Evolutionary conservation across 441 rosid species (phyloP).

Genomic region (Croton laevigatus): DNA sequence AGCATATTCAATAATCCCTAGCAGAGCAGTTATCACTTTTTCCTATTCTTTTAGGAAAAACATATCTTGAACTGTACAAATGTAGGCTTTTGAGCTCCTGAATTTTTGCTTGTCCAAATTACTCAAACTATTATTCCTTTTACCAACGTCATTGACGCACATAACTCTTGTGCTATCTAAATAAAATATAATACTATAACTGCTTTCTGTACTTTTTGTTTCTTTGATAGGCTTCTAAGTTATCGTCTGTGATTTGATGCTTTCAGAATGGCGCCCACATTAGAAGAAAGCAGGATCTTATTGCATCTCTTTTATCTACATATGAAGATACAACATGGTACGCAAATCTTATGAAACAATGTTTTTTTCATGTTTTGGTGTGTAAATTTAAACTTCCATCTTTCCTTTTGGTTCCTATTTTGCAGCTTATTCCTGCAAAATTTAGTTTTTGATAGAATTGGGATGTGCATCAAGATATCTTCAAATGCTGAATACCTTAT

Average conservation of each 20-base stretch:
- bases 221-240: constrained; percentile 22
- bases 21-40: no score
- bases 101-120: background rate
- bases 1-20: no score
- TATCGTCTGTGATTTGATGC: constrained; percentile 21
- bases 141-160: background rate
- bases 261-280: constrained; percentile 45
- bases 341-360: constrained; percentile 14
- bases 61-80: no score
- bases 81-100: no score
- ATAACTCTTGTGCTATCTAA: background rate
- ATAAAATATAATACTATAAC: background rate
- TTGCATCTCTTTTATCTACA: constrained; percentile 47
- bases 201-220: constrained; percentile 5
- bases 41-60: no score
- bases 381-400: constrained; percentile 13
- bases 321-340: constrained; percentile 60
- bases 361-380: constrained; percentile 7
- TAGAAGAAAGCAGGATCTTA: constrained; percentile 66
- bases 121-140: no score
- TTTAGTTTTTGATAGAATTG: constrained; percentile 53
- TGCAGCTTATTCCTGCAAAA: constrained; percentile 50
- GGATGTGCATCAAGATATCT: constrained; percentile 53
- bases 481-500: constrained; percentile 58
- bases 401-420: constrained; percentile 21